Evolutionary conservation across 1,284 basidiomycete genomes (phyloP).

Genomic region (Sphagnurus paluster): DNA sequence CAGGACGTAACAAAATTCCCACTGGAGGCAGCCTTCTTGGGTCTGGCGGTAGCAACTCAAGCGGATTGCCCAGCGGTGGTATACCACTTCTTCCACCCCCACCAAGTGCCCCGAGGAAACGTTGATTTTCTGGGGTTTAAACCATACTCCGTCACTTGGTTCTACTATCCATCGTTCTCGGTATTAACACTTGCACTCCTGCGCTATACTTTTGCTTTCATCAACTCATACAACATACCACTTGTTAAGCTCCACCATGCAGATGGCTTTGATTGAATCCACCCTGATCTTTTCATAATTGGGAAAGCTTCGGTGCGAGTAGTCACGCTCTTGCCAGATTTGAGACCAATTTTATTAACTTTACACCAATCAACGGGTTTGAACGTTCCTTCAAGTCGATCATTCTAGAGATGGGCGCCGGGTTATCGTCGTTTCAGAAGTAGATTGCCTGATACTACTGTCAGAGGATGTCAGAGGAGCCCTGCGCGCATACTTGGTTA

Average conservation of each 20-base stretch:
- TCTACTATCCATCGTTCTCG: not conserved
- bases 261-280: not conserved
- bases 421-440: no score
- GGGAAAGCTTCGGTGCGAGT: slow-evolving; percentile 11
- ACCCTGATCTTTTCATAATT: not conserved
- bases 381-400: not conserved
- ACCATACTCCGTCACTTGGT: not conserved
- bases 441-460: no score
- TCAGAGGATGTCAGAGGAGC: no score
- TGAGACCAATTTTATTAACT: not conserved
- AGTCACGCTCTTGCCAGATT: not conserved
- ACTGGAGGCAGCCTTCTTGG: slow-evolving; percentile 37
- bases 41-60: slow-evolving; percentile 23
- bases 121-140: slow-evolving; percentile 2
- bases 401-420: no score
- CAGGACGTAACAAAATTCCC: slow-evolving; percentile 57
- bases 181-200: not conserved
- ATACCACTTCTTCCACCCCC: slow-evolving; percentile 77
- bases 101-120: slow-evolving; percentile 45
- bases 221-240: not conserved
- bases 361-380: not conserved
- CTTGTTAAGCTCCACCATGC: not conserved
- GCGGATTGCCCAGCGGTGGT: slow-evolving; percentile 30
- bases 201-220: not conserved
- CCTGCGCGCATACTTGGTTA: no score